Evolutionary conservation across 1,284 basidiomycete species (phyloP).

Genomic region (Trichosporon faecale): DNA sequence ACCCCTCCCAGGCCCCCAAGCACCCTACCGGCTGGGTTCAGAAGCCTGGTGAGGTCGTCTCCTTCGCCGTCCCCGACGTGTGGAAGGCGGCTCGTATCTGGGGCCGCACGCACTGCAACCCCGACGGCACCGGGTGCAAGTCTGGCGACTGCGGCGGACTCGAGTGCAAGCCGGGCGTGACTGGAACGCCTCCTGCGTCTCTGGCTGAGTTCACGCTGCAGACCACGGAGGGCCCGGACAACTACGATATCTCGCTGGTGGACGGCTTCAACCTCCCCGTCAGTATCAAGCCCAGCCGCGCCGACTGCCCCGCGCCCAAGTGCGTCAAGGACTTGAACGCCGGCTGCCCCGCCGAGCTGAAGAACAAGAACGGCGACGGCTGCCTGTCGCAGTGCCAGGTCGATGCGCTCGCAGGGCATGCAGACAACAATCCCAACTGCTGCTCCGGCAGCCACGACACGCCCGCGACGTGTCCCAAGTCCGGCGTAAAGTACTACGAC

Average conservation of each 20-base stretch:
- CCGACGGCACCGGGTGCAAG: slow-evolving; percentile 17
- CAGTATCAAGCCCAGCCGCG: slow-evolving; percentile 22
- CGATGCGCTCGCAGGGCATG: not conserved
- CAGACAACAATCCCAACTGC: not conserved
- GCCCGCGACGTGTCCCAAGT: not conserved
- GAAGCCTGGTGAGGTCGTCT: slow-evolving; percentile 11
- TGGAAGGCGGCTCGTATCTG: slow-evolving; percentile 35
- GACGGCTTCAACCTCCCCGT: not conserved
- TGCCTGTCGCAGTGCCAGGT: not conserved
- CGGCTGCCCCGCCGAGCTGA: slow-evolving; percentile 23
- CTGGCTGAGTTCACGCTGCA: slow-evolving; percentile 39
- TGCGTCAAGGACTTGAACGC: slow-evolving; percentile 35
- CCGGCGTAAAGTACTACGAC: slow-evolving; percentile 17
- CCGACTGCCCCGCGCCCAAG: slow-evolving; percentile 24
- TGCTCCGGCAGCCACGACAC: not conserved
- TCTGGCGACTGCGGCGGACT: not conserved
- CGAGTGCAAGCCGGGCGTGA: not conserved
- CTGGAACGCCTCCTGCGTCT: slow-evolving; percentile 21
- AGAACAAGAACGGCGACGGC: not conserved
- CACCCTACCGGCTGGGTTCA: slow-evolving; percentile 36
- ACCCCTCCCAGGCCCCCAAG: slow-evolving; percentile 7
- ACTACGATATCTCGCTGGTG: not conserved
- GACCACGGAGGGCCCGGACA: slow-evolving; percentile 10
- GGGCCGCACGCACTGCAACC: slow-evolving; percentile 34
- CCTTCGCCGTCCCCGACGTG: slow-evolving; percentile 28